A percentile compares a stretch with the other conserved stretches of the same genome.
phyloP scores from a whole-genome alignment of 225 moss, liverwort and hornwort genomes.

The Pseudoscleropodium purum region DNA sequence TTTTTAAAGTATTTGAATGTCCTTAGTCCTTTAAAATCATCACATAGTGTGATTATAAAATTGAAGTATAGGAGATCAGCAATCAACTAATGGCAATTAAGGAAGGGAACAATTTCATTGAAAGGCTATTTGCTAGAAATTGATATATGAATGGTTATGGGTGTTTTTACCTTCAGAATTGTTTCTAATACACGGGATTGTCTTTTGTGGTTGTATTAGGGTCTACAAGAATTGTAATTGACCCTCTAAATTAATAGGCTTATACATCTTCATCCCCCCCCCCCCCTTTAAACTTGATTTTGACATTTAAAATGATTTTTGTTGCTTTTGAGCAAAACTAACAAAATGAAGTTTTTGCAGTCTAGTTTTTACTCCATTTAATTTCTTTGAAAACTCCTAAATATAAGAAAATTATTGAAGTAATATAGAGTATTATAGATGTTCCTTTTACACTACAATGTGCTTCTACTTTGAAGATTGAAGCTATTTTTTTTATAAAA shows the following conservation, averaged over 20 bases:
- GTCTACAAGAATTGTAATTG: neutral
- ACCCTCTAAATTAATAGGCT: neutral
- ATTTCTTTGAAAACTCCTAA: neutral
- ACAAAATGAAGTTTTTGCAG: no score
- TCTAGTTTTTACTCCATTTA: neutral
- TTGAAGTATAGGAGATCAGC: accelerated
- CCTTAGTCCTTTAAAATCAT: no score
- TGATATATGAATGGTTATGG: accelerated
- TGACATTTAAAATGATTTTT: neutral
- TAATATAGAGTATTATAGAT: no score
- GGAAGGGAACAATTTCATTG: neutral
- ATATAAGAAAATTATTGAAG: neutral
- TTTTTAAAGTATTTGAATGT: no score
- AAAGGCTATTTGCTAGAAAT: neutral
- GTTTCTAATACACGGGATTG: neutral
- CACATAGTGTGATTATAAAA: no score
- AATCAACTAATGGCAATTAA: no score
- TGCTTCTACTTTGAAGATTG: no score
- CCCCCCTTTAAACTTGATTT: neutral
- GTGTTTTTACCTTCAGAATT: neutral
- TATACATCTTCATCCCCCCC: neutral
- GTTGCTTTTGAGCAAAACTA: neutral
- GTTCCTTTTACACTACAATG: no score
- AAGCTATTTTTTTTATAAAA: no score
- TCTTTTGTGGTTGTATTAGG: accelerated